Conservation (phyloP, 148 eudicot species). For the Vaccinium corymbosum region DNA sequence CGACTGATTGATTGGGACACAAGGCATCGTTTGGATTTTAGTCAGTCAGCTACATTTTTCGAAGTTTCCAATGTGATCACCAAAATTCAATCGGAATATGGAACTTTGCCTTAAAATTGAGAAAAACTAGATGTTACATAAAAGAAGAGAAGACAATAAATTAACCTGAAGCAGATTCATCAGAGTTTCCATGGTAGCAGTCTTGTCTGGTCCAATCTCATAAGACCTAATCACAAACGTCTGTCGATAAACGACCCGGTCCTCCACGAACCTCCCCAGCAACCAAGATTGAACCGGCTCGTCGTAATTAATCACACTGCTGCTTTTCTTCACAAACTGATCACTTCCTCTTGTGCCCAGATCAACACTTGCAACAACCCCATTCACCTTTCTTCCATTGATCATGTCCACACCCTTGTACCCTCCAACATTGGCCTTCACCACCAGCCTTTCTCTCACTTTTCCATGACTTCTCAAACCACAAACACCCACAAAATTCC, state of each 20-base stretch:
- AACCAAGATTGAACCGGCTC: constrained; percentile 39
- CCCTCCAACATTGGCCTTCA: constrained; percentile 24
- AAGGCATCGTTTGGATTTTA: too few species aligned
- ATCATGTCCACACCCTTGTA: constrained; percentile 28
- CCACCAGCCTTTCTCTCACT: constrained; percentile 11
- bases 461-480: not conserved
- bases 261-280: constrained; percentile 60
- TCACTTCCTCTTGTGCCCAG: constrained; percentile 23
- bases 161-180: constrained; percentile 81
- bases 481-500: not conserved
- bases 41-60: too few species aligned
- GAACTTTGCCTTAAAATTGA: too few species aligned
- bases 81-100: too few species aligned
- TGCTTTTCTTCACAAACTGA: not conserved
- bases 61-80: too few species aligned
- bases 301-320: not conserved
- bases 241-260: constrained; percentile 56
- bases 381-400: constrained; percentile 61
- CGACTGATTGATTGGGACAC: too few species aligned
- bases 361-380: constrained; percentile 27
- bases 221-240: constrained; percentile 70
- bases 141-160: not conserved
- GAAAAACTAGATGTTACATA: not conserved
- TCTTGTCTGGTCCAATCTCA: constrained; percentile 85
- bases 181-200: constrained; percentile 86